phyloP scores from a whole-genome alignment of 148 eudicot genomes.

The Dianthus caryophyllus region DNA sequence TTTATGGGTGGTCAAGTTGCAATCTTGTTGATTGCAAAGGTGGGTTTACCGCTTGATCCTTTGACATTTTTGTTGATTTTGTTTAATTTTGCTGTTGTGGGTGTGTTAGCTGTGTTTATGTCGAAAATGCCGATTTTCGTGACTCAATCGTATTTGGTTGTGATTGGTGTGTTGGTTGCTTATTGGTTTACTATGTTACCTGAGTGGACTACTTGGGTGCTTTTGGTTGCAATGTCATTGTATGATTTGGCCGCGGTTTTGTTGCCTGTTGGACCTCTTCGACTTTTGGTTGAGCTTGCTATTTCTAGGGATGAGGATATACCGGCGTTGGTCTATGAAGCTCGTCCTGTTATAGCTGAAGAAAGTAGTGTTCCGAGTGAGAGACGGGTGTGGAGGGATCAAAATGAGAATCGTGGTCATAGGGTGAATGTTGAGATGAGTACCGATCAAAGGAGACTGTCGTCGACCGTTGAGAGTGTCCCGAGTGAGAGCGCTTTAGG shows the following conservation, averaged over 20 bases:
- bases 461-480: slow-evolving; percentile 23
- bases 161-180: slow-evolving; percentile 82
- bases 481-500: slow-evolving; percentile 31
- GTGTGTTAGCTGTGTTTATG: slow-evolving; percentile 80
- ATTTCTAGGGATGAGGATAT: slow-evolving; percentile 90
- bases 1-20: slow-evolving; percentile 83
- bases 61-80: slow-evolving; percentile 48
- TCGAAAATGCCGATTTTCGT: slow-evolving; percentile 64
- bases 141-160: slow-evolving; percentile 75
- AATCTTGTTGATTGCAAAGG: slow-evolving; percentile 37
- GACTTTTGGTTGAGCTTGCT: slow-evolving; percentile 90
- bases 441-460: slow-evolving; percentile 13
- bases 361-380: slow-evolving; percentile 23
- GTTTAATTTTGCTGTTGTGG: slow-evolving; percentile 73
- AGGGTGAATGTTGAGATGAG: slow-evolving; percentile 14
- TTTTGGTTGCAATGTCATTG: slow-evolving; percentile 79
- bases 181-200: slow-evolving; percentile 96
- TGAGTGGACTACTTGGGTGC: slow-evolving; percentile 97
- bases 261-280: slow-evolving; percentile 82
- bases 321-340: slow-evolving; percentile 93
- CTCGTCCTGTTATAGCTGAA: slow-evolving; percentile 57
- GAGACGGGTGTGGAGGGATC: slow-evolving; percentile 68
- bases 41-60: slow-evolving; percentile 50
- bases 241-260: slow-evolving; percentile 97
- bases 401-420: slow-evolving; percentile 18